Evolutionary conservation across 2,329 filamentous ascomycete genomes (phyloP), one percentile per base, ranked within the genome.

Genomic region (Talaromyces sp.): DNA sequence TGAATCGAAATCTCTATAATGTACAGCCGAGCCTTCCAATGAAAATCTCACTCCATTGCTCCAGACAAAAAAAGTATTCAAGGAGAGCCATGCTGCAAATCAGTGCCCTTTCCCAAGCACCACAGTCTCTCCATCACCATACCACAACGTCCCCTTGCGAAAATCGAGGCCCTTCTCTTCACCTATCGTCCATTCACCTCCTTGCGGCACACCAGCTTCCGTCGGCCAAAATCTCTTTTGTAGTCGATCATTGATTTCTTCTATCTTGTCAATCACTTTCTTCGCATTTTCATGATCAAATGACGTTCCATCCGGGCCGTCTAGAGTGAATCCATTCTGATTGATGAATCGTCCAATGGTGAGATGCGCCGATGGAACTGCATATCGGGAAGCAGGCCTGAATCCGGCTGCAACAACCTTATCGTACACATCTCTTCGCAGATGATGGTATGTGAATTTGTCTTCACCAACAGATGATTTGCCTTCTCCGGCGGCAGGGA

Each of bases 341-440:
- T 80, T 81, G 43, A 96, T 81, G 70, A 94, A 97, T 3, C 93
- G 81, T 0, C 84, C 92, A 58, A 97, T 82, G 0, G 93, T 97
- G 67, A 97, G 82, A 75, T 97, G 93, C 15, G 90, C 91, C 48
- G 89, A 93, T 1, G 92, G 92, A 2, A 96, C 90, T 22, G 92
- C 86, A 70, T 97, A 97, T 58, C 93, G 81, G 54, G 89, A 89
- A 21, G 81, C 87, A 35, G 96, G 81, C 15, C 81, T 75, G n/a
- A 93, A 78, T 1, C 89, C 89, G 0, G 84, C 80, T 3, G 75
- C 76, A 46, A 78, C 76, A 3, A 84, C 82, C 25, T 84, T 76
- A 51, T 81, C 78, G 70, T 87, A 94, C 11, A 95, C 70, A 68
- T 96, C 91, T 3, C 87, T 82, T 2, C 93, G 85, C 8, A 97